Evolutionary conservation across 371 early-diverging fungal genomes (phyloP).

Genomic region (Dinochytrium kinnereticum): DNA sequence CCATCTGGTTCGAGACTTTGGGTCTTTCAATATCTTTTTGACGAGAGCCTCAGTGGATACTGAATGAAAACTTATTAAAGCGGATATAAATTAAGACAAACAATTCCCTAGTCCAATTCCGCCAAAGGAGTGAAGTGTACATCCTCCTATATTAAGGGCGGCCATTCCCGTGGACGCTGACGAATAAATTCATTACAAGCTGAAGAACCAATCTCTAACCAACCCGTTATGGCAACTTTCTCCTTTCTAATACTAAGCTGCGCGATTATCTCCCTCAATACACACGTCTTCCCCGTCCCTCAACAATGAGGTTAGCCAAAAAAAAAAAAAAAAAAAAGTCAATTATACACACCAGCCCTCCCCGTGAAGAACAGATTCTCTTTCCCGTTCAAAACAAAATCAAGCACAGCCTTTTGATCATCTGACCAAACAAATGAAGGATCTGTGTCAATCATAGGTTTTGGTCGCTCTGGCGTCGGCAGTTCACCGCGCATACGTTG

Average conservation of each 20-base stretch:
- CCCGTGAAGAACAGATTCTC: conserved; percentile 79
- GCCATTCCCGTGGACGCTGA: conserved; percentile 88
- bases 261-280: conserved; percentile 71
- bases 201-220: not conserved
- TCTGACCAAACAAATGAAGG: not conserved
- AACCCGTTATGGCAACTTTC: conserved; percentile 69
- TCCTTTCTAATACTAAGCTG: conserved; percentile 47
- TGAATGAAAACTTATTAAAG: not conserved
- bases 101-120: conserved; percentile 75
- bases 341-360: conserved; percentile 65
- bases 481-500: no score
- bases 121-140: conserved; percentile 80
- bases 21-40: conserved; percentile 50
- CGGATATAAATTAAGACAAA: not conserved
- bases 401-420: not conserved
- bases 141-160: conserved; percentile 81
- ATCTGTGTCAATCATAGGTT: not conserved
- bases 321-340: not conserved
- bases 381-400: conserved; percentile 55
- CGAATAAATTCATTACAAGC: not conserved
- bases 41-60: conserved; percentile 48
- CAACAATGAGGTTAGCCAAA: not conserved
- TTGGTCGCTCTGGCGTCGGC: not conserved
- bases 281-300: conserved; percentile 80
- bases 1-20: conserved; percentile 61